Evolutionary conservation across 2,329 filamentous ascomycete species (phyloP).

Genomic region (Alternaria burnsii): DNA sequence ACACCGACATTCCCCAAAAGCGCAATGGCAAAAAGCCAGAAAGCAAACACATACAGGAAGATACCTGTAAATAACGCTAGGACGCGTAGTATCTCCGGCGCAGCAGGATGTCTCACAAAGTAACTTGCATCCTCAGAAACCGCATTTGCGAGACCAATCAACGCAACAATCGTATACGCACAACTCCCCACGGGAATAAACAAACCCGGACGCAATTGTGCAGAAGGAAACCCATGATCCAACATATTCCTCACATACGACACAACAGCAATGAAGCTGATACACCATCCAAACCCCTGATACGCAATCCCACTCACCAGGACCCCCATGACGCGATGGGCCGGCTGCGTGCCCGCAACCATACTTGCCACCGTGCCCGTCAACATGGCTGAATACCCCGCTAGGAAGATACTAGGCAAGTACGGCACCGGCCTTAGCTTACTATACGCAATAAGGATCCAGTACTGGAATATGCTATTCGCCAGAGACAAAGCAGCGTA

Average conservation of each 20-base stretch:
- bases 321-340: slow-evolving; percentile 62
- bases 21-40: slow-evolving; percentile 53
- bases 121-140: too few species aligned
- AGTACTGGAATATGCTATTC: neutral
- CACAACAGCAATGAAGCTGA: slow-evolving; percentile 72
- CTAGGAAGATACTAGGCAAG: neutral
- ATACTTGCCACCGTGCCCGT: neutral
- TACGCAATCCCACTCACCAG: slow-evolving; percentile 71
- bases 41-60: too few species aligned
- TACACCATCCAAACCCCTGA: slow-evolving; percentile 72
- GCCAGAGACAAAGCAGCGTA: neutral
- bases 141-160: too few species aligned
- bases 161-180: too few species aligned
- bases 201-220: too few species aligned
- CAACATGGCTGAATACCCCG: neutral
- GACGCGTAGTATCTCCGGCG: too few species aligned
- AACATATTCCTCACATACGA: slow-evolving; percentile 42
- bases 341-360: neutral
- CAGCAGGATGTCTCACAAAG: too few species aligned
- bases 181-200: too few species aligned
- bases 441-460: neutral
- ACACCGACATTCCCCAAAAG: slow-evolving; percentile 35
- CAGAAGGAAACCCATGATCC: too few species aligned
- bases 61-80: too few species aligned
- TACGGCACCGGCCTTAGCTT: neutral